A percentile compares a stretch with the other conserved stretches of the same genome.
phyloP scores from a whole-genome alignment of 1,284 basidiomycete genomes.

The Pseudozyma pruni region DNA sequence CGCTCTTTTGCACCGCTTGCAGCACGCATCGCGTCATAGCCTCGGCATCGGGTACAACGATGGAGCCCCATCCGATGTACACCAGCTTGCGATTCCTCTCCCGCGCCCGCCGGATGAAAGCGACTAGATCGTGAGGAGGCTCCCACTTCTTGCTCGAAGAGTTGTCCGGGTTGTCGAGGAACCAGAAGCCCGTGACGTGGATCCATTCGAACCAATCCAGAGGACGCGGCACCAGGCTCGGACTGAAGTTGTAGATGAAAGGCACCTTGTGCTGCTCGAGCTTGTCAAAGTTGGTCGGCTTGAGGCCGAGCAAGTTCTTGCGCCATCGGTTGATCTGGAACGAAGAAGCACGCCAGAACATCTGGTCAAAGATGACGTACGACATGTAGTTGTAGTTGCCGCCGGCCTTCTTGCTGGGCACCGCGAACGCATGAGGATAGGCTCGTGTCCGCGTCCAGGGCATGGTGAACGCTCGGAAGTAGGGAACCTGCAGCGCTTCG shows the following conservation, averaged over 20 bases:
- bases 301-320: constrained; percentile 79
- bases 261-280: constrained; percentile 96
- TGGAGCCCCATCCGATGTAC: constrained; percentile 98
- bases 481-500: constrained; percentile 90
- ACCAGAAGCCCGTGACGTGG: constrained; percentile 77
- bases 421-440: constrained; percentile 97
- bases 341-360: constrained; percentile 89
- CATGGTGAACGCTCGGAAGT: constrained; percentile 89
- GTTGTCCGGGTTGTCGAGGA: constrained; percentile 78
- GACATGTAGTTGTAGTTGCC: constrained; percentile 98
- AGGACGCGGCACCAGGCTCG: constrained; percentile 76
- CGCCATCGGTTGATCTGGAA: constrained; percentile 96
- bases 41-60: constrained; percentile 92
- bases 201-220: constrained; percentile 98
- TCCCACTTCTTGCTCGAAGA: constrained; percentile 81
- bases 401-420: constrained; percentile 87
- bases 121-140: constrained; percentile 80
- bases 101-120: constrained; percentile 84
- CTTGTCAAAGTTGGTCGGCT: constrained; percentile 85
- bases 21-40: constrained; percentile 89
- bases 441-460: constrained; percentile 81
- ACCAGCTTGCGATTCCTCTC: constrained; percentile 85
- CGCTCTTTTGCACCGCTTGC: constrained; percentile 82
- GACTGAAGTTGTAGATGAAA: constrained; percentile 97
- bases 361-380: constrained; percentile 94